Evolutionary conservation across 1,139 yeast genomes (phyloP).

Genomic region (Dujonia santamariae): DNA sequence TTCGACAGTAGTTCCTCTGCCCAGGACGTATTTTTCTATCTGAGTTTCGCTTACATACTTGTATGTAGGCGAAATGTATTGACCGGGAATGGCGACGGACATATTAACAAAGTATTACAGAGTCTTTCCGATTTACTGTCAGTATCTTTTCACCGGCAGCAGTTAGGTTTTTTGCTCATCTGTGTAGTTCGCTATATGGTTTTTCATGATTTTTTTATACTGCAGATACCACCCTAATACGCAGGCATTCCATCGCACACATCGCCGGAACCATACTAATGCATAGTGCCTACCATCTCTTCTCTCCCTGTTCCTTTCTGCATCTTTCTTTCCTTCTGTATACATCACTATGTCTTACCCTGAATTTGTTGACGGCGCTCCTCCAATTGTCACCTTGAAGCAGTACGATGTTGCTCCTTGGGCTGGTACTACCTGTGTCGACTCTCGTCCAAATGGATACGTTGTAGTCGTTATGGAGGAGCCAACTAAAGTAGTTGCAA

Average conservation of each 20-base stretch:
- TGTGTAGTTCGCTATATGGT: constrained; percentile 7
- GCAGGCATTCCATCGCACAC: constrained; percentile 1
- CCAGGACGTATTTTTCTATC: constrained; percentile 27
- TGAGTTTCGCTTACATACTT: constrained; percentile 19
- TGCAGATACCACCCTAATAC: neutral
- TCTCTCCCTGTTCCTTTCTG: no score
- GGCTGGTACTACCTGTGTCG: constrained; percentile 52
- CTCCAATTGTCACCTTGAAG: constrained; percentile 43
- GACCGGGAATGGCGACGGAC: constrained; percentile 73
- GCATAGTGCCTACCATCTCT: no score
- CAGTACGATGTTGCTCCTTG: constrained; percentile 53
- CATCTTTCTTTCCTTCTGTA: no score
- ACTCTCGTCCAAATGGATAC: constrained; percentile 31
- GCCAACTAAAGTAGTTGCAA: constrained; percentile 43
- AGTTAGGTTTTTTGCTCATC: neutral
- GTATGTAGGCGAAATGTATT: constrained; percentile 42
- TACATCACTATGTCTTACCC: constrained; percentile 31
- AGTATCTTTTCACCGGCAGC: neutral
- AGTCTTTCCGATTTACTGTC: no score
- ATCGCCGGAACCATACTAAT: no score
- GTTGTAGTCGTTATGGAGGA: constrained; percentile 47
- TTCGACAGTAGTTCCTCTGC: constrained; percentile 38
- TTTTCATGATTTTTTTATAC: no score
- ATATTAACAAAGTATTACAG: no score
- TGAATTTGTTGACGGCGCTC: constrained; percentile 40